phyloP scores from a whole-genome alignment of 1,284 basidiomycete species.

The Ceratobasidium sp. region DNA sequence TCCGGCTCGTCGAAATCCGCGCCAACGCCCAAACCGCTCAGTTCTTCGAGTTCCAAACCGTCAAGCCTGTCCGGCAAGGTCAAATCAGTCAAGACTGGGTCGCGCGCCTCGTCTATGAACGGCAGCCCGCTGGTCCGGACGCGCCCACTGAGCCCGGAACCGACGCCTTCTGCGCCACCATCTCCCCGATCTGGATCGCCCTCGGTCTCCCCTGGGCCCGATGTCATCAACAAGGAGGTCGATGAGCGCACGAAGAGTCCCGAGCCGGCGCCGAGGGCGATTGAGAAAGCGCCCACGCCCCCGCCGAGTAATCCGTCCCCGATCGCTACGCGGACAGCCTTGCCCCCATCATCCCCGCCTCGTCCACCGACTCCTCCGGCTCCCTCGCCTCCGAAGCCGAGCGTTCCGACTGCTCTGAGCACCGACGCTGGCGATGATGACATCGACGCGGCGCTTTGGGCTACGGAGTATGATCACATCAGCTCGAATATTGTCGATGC shows the following conservation, averaged over 20 bases:
- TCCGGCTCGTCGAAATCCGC: background rate
- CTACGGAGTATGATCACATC: constrained; percentile 42
- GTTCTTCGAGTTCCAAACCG: background rate
- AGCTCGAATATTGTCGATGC: constrained; percentile 39
- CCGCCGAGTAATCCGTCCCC: constrained; percentile 13
- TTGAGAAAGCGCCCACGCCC: constrained; percentile 24
- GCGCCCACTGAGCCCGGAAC: constrained; percentile 26
- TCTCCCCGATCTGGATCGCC: constrained; percentile 36
- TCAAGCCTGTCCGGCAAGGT: background rate
- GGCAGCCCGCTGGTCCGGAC: constrained; percentile 33
- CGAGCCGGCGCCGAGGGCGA: background rate
- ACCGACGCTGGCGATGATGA: constrained; percentile 30
- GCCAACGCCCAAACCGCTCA: background rate
- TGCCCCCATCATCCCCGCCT: constrained; percentile 22
- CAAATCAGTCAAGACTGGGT: constrained; percentile 27
- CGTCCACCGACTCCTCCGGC: constrained; percentile 20
- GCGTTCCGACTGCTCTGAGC: constrained; percentile 1
- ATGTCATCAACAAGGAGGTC: background rate
- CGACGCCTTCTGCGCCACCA: constrained; percentile 35
- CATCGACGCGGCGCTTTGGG: constrained; percentile 42
- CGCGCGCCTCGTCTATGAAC: constrained; percentile 28
- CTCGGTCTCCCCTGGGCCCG: background rate
- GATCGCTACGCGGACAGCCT: constrained; percentile 6
- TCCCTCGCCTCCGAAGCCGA: constrained; percentile 28
- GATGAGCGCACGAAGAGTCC: background rate